Percentiles rank a stretch among this genome's conserved stretches.
Conservation (phyloP, 306 rosid species). For the Rosa lucieae region DNA sequence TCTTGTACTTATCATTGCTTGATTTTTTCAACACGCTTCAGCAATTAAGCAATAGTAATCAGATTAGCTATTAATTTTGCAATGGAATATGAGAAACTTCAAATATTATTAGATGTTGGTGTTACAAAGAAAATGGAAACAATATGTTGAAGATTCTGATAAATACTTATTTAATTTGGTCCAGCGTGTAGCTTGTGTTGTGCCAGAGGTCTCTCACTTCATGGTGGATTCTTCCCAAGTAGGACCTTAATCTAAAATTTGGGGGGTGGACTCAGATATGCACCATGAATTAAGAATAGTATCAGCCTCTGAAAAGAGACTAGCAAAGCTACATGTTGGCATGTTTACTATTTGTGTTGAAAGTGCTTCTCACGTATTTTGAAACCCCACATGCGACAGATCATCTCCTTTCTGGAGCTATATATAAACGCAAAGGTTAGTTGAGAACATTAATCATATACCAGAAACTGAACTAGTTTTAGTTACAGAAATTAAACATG, state of each 20-base stretch:
- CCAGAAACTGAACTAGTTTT: neutral
- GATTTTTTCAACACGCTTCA: slow-evolving; percentile 5
- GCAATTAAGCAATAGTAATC: neutral
- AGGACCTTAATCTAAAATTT: neutral
- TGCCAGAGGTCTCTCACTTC: slow-evolving; percentile 11
- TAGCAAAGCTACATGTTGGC: slow-evolving; percentile 39
- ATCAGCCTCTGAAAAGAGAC: neutral
- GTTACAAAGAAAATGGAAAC: neutral
- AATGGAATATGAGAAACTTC: too few relatives aligned
- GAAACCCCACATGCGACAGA: neutral
- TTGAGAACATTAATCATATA: neutral
- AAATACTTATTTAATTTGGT: neutral
- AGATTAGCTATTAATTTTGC: neutral
- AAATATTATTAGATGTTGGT: neutral
- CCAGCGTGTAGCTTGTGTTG: neutral
- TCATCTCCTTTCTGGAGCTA: neutral
- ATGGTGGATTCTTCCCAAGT: slow-evolving; percentile 26
- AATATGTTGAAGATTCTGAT: neutral
- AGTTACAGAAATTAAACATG: slow-evolving; percentile 31
- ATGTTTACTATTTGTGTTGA: slow-evolving; percentile 26
- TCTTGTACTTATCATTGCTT: neutral
- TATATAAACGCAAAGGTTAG: neutral
- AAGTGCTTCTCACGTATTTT: slow-evolving; percentile 54
- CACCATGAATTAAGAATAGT: neutral
- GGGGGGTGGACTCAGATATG: neutral